These are phyloP conservation scores for Pseudogymnoascus sp. DNA, from an alignment of 2,329 filamentous ascomycete species.

Conservation along the genomic window DNA sequence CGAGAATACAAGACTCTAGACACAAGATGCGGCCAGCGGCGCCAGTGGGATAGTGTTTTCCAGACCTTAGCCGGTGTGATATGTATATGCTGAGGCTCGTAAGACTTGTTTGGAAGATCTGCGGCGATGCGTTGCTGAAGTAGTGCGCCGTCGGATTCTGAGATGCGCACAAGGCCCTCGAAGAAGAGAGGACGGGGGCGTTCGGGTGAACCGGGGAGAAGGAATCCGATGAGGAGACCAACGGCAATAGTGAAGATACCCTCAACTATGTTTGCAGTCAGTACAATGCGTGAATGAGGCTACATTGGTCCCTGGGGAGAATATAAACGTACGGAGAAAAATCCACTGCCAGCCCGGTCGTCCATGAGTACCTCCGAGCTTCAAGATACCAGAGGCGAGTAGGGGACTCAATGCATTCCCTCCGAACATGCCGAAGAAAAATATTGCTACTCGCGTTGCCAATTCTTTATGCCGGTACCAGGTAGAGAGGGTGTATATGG, in stretches of 20 bases:
- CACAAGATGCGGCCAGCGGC: slow-evolving; percentile 23
- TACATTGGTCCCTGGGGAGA: too few relatives aligned
- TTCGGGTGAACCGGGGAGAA: slow-evolving; percentile 32
- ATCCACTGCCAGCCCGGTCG: slow-evolving; percentile 17
- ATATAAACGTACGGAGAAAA: slow-evolving; percentile 10
- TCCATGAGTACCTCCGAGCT: slow-evolving; percentile 13
- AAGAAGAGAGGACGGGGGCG: slow-evolving; percentile 29
- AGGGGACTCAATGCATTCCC: slow-evolving; percentile 54
- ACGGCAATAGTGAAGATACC: slow-evolving; percentile 25
- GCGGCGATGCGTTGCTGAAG: slow-evolving; percentile 34
- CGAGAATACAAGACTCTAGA: slow-evolving; percentile 18
- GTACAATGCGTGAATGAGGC: neutral
- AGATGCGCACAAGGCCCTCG: slow-evolving; percentile 8
- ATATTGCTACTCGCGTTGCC: slow-evolving; percentile 50
- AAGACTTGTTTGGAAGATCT: slow-evolving; percentile 33
- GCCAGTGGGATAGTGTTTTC: slow-evolving; percentile 17
- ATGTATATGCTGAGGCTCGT: slow-evolving; percentile 26
- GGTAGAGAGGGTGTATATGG: slow-evolving; percentile 51
- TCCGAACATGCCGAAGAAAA: slow-evolving; percentile 48
- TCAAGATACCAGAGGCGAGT: slow-evolving; percentile 36
- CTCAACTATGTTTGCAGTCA: slow-evolving; percentile 18
- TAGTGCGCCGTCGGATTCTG: slow-evolving; percentile 30
- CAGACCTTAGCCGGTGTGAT: slow-evolving; percentile 23
- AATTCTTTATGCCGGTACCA: slow-evolving; percentile 54
- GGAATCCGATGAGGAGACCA: slow-evolving; percentile 31